phyloP scores from a whole-genome alignment of 176 grass and related monocot genomes.

The Carex myosuroides region DNA sequence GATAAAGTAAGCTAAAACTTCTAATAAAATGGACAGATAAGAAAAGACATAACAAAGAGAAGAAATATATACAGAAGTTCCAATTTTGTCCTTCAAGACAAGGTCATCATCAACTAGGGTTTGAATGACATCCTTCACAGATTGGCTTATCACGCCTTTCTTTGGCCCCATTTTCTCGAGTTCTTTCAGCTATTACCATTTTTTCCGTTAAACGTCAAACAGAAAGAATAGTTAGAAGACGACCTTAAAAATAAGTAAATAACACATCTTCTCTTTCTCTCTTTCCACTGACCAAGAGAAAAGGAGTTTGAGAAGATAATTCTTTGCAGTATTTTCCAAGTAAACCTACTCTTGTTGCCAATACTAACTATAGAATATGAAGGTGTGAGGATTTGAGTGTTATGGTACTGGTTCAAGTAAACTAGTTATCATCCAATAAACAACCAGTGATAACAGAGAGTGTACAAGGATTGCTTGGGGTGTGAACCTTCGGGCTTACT shows the following conservation, averaged over 20 bases:
- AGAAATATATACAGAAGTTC: slow-evolving; percentile 69
- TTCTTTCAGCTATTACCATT: slow-evolving; percentile 66
- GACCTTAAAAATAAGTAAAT: not conserved
- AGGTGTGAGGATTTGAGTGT: not conserved
- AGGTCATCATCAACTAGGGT: slow-evolving; percentile 97
- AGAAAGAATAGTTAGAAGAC: not conserved
- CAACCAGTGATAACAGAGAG: not conserved
- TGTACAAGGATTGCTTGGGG: not conserved
- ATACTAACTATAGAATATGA: not conserved
- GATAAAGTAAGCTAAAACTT: not conserved
- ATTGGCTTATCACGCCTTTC: slow-evolving; percentile 94
- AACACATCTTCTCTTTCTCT: not conserved
- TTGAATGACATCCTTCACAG: slow-evolving; percentile 95
- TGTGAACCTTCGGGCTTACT: not conserved
- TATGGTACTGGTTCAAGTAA: not conserved
- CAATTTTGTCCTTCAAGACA: slow-evolving; percentile 97
- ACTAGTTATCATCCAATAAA: not conserved
- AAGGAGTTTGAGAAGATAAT: not conserved
- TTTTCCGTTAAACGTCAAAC: not conserved
- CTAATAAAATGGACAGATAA: not conserved
- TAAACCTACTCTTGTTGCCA: not conserved
- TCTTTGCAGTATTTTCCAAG: not conserved
- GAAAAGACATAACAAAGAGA: not conserved
- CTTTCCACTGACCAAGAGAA: not conserved
- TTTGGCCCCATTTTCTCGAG: slow-evolving; percentile 94